A percentile compares a stretch with the other conserved stretches of the same genome.
Evolutionary conservation across 257 asterid genomes (phyloP).

Genomic region (Henckelia pumila): DNA sequence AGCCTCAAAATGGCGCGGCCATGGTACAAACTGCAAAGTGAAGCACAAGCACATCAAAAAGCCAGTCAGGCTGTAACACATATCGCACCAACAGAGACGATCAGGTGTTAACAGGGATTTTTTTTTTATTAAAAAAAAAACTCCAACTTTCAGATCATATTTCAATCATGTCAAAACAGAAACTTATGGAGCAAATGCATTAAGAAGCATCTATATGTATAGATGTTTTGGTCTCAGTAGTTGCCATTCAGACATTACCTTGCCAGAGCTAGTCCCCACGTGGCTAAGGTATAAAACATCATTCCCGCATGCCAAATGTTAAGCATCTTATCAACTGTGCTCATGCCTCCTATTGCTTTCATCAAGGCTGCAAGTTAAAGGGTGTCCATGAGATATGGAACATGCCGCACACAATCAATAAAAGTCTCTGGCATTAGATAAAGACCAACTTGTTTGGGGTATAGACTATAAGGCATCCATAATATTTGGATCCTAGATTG

Average conservation of each 20-base stretch:
- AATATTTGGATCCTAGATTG: background rate
- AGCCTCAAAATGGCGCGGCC: constrained; percentile 60
- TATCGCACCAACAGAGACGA: background rate
- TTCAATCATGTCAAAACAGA: background rate
- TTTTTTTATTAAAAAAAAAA: too few relatives aligned
- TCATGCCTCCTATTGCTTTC: constrained; percentile 63
- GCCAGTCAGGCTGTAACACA: background rate
- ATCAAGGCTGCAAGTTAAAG: constrained; percentile 55
- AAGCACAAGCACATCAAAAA: background rate
- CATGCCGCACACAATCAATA: background rate
- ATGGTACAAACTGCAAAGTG: constrained; percentile 67
- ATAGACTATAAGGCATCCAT: background rate
- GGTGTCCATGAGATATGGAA: too few relatives aligned
- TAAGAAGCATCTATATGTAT: background rate
- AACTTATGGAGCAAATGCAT: background rate
- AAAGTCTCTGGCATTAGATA: background rate
- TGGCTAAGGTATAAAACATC: constrained; percentile 68
- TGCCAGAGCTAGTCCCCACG: constrained; percentile 91
- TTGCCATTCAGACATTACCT: constrained; percentile 46
- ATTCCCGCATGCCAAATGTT: constrained; percentile 84
- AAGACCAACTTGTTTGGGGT: background rate
- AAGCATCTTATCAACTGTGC: constrained; percentile 72
- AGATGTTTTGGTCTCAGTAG: background rate
- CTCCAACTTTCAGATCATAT: background rate
- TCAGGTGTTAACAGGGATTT: background rate